Evolutionary conservation across 1,284 basidiomycete species (phyloP).

Genomic region (Apiotrichum laibachii): DNA sequence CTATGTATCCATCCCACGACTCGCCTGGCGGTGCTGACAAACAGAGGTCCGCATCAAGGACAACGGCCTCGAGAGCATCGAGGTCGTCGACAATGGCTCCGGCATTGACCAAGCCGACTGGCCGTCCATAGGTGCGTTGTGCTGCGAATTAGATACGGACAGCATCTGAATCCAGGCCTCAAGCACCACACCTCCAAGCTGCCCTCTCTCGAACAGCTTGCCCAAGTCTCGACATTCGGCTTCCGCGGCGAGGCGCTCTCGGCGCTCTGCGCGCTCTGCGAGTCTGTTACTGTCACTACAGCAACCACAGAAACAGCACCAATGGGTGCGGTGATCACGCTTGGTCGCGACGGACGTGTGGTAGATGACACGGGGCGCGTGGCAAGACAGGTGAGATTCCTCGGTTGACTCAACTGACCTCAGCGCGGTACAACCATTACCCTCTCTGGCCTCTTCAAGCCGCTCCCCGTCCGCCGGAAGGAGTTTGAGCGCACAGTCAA

Average conservation of each 20-base stretch:
- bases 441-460: constrained; percentile 70
- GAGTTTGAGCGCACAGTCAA: constrained; percentile 88
- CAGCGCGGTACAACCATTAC: constrained; percentile 85
- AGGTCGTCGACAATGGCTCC: constrained; percentile 88
- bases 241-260: constrained; percentile 95
- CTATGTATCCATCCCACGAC: too few species aligned
- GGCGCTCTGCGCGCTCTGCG: constrained; percentile 82
- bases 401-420: too few species aligned
- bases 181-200: constrained; percentile 97
- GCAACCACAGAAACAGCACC: constrained; percentile 68
- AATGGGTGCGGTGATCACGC: constrained; percentile 71
- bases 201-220: constrained; percentile 69
- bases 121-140: constrained; percentile 64
- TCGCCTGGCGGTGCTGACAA: constrained; percentile 1
- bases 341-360: constrained; percentile 65
- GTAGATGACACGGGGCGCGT: constrained; percentile 58
- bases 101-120: constrained; percentile 79
- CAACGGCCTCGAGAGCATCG: constrained; percentile 77
- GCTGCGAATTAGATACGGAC: too few species aligned
- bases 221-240: constrained; percentile 78
- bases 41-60: constrained; percentile 88
- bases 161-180: constrained; percentile 58
- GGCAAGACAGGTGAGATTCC: constrained; percentile 67
- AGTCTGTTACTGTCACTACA: constrained; percentile 68
- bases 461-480: constrained; percentile 85